A percentile compares a stretch with the other conserved stretches of the same genome.
Conservation (phyloP, 805 yeast genomes). For the Starmerella tilneyi region DNA sequence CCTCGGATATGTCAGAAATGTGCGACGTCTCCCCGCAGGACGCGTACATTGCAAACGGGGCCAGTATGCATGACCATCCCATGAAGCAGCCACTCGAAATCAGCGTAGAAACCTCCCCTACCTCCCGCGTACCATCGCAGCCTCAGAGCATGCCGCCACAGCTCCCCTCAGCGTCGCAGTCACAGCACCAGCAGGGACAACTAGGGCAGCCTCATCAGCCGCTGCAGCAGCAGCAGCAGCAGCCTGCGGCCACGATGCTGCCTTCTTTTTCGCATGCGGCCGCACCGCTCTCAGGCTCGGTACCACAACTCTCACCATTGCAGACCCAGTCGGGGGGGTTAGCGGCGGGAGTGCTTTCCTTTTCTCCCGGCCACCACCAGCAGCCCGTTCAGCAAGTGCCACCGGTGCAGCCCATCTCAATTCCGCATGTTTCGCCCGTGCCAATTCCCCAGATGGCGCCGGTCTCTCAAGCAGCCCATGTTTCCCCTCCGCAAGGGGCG, state of each 20-base stretch:
- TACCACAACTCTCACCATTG: slow-evolving; percentile 4
- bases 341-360: neutral
- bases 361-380: neutral
- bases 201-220: neutral
- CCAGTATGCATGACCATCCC: neutral
- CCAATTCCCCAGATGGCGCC: neutral
- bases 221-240: neutral
- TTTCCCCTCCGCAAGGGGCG: slow-evolving; percentile 1
- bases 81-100: neutral
- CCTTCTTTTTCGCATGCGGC: slow-evolving; percentile 1
- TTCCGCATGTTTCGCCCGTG: slow-evolving; percentile 1
- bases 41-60: neutral
- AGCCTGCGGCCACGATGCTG: neutral
- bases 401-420: neutral
- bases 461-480: neutral
- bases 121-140: slow-evolving; percentile 7
- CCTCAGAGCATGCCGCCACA: slow-evolving; percentile 2
- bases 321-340: slow-evolving; percentile 1
- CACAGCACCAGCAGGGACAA: no score
- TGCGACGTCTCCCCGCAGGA: neutral
- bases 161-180: no score
- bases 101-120: slow-evolving; percentile 6
- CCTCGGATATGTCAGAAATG: neutral
- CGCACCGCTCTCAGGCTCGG: neutral
- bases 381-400: neutral